Conservation (phyloP, 2,329 filamentous ascomycete species). For the Myrmaecium sp. region DNA sequence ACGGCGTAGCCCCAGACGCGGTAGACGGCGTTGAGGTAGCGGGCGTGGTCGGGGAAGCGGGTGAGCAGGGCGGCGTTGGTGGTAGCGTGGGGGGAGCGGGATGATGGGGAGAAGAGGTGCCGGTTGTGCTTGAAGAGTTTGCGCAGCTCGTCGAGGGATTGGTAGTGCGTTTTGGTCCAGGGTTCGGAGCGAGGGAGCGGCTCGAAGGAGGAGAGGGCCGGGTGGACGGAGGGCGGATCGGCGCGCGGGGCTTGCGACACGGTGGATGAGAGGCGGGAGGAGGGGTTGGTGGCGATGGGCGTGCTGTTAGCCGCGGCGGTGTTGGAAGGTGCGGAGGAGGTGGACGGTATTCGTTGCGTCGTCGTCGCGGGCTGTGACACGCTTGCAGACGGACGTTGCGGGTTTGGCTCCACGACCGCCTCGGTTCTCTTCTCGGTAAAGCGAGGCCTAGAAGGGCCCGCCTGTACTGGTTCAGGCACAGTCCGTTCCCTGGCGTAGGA, state of each 20-base stretch:
- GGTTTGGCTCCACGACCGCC: too few species aligned
- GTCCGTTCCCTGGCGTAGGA: too few species aligned
- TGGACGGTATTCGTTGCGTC: too few species aligned
- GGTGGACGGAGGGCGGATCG: constrained; percentile 6
- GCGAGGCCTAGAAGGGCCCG: too few species aligned
- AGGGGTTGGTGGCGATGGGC: constrained; percentile 8
- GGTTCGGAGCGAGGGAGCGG: constrained; percentile 18
- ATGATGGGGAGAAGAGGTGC: constrained; percentile 13
- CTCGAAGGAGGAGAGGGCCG: constrained; percentile 12
- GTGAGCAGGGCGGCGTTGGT: constrained; percentile 15
- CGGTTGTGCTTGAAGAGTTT: constrained; percentile 15
- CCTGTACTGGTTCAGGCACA: too few species aligned
- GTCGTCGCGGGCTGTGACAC: too few species aligned
- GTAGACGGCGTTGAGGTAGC: constrained; percentile 12
- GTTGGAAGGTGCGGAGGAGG: too few species aligned
- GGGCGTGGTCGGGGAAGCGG: constrained; percentile 9
- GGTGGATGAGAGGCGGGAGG: constrained; percentile 9
- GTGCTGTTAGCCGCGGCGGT: background rate
- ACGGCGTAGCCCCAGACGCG: constrained; percentile 19
- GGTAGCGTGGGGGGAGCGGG: constrained; percentile 6
- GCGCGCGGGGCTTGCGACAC: constrained; percentile 6
- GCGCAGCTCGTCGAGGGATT: constrained; percentile 19
- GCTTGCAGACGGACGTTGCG: too few species aligned
- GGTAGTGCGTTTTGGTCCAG: constrained; percentile 24
- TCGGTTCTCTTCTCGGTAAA: too few species aligned